Conservation (phyloP, 768 basidiomycete species). For the Leccinum broughii region DNA sequence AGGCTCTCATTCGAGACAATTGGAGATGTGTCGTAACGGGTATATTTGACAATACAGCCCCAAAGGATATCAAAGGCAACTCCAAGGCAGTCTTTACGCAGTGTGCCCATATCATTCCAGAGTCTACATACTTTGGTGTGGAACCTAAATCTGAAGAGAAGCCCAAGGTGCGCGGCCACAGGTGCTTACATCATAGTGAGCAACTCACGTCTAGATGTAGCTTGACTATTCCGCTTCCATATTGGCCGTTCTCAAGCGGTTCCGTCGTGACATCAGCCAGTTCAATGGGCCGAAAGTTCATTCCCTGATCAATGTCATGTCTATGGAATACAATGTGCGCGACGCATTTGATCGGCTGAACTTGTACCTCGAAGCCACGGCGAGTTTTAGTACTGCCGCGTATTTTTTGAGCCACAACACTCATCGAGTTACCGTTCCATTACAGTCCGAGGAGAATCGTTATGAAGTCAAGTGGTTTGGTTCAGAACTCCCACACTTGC, state of each 20-base stretch:
- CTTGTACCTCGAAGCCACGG: conserved; percentile 12
- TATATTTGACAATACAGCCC: conserved; percentile 18
- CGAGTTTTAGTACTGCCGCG: background rate
- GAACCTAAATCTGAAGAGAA: background rate
- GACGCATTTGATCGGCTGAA: conserved; percentile 5
- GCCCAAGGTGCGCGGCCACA: background rate
- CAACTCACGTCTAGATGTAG: conserved; percentile 5
- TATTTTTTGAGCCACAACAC: background rate
- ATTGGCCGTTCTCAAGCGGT: background rate
- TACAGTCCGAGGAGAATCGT: background rate
- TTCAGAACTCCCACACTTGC: background rate
- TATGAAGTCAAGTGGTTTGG: conserved; percentile 9
- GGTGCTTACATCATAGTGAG: background rate
- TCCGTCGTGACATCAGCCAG: background rate
- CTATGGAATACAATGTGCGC: background rate
- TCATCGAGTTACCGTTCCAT: background rate
- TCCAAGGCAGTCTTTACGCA: background rate
- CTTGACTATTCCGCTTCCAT: conserved; percentile 4
- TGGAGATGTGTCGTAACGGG: conserved; percentile 37
- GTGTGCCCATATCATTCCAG: conserved; percentile 8
- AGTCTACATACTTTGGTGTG: conserved; percentile 5
- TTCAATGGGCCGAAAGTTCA: conserved; percentile 1
- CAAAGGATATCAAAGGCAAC: background rate
- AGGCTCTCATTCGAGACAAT: conserved; percentile 40
- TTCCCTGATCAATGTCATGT: conserved; percentile 9